A percentile compares a stretch with the other conserved stretches of the same genome.
These are phyloP conservation scores for Chamaecyparis obtusa DNA, from an alignment of 75 land plant genomes.

Conservation along the genomic window DNA sequence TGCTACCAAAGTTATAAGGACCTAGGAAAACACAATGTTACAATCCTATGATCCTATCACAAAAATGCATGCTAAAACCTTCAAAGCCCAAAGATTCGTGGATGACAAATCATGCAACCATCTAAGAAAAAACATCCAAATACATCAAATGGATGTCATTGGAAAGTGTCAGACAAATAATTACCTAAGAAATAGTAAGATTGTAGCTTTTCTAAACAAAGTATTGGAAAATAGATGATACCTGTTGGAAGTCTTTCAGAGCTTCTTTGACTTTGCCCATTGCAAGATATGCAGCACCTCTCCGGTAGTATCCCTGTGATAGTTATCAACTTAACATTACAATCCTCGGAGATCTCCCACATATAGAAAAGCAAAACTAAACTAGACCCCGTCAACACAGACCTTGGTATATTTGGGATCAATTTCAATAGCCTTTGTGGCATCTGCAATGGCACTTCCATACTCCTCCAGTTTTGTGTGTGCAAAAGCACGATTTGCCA, in stretches of 20 bases:
- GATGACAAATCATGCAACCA: neutral
- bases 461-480: slow-evolving; percentile 92
- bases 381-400: slow-evolving; percentile 14
- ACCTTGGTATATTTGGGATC: slow-evolving; percentile 90
- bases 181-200: neutral
- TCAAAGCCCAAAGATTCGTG: neutral
- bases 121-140: neutral
- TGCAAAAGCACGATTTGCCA: slow-evolving; percentile 95
- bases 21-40: neutral
- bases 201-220: neutral
- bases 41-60: neutral
- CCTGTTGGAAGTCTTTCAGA: slow-evolving; percentile 94
- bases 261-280: slow-evolving; percentile 98
- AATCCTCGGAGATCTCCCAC: neutral
- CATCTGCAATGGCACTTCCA: slow-evolving; percentile 97
- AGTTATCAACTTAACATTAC: neutral
- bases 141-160: neutral
- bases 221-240: slow-evolving; percentile 12
- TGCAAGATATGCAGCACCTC: slow-evolving; percentile 94
- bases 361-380: neutral
- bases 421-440: slow-evolving; percentile 87
- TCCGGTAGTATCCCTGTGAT: slow-evolving; percentile 87
- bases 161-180: neutral
- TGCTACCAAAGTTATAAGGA: neutral
- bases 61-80: neutral